A percentile compares a stretch with the other conserved stretches of the same genome.
These are phyloP conservation scores for Aureobasidium musti DNA, from an alignment of 2,329 filamentous ascomycete genomes.

Conservation along the genomic window DNA sequence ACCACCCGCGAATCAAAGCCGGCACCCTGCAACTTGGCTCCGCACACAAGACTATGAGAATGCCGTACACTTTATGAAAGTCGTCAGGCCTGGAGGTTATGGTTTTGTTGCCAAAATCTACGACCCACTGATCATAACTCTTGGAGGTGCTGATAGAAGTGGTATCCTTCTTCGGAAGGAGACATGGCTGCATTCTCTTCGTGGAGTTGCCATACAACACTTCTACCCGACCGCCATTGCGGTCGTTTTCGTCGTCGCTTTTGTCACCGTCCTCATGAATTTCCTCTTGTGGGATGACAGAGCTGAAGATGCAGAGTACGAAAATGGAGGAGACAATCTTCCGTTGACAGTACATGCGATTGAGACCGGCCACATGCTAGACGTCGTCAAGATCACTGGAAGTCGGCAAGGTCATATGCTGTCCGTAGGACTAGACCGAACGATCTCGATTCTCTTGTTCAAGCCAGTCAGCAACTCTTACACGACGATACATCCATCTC, in stretches of 20 bases:
- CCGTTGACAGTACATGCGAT: conserved; percentile 63
- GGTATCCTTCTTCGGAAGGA: conserved; percentile 53
- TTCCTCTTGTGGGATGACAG: conserved; percentile 70
- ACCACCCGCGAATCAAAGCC: conserved; percentile 68
- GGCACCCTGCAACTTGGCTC: conserved; percentile 76
- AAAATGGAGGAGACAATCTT: conserved; percentile 52
- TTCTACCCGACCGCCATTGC: conserved; percentile 67
- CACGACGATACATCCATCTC: conserved; percentile 31
- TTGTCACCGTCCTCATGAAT: conserved; percentile 70
- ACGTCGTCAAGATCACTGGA: conserved; percentile 65
- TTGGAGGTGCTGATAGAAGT: conserved; percentile 67
- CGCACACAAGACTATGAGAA: conserved; percentile 77
- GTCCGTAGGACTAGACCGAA: conserved; percentile 69
- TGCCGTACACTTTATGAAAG: conserved; percentile 72
- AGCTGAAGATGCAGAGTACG: conserved; percentile 46
- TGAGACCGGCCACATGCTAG: conserved; percentile 63
- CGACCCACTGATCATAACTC: conserved; percentile 71
- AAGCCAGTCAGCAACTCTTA: conserved; percentile 23
- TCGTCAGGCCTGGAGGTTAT: conserved; percentile 69
- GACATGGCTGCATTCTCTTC: conserved; percentile 56
- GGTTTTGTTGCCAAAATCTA: conserved; percentile 74
- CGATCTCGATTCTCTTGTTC: conserved; percentile 34
- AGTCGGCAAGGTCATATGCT: conserved; percentile 66
- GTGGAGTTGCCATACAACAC: conserved; percentile 60
- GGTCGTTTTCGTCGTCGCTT: conserved; percentile 63